A percentile compares a stretch with the other conserved stretches of the same genome.
Conservation (phyloP, 257 asterid species). For the Parsonsia alboflavescens region DNA sequence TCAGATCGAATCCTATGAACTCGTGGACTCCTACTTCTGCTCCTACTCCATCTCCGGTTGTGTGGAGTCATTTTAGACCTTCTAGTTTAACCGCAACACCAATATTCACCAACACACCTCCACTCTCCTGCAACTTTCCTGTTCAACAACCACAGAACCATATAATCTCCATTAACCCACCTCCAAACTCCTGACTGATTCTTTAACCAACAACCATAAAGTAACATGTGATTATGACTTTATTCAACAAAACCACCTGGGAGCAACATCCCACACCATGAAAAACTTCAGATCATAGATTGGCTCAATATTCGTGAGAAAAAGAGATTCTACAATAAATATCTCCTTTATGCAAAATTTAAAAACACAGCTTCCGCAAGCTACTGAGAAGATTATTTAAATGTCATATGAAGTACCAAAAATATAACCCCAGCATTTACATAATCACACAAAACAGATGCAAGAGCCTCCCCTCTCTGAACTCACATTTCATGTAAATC, state of each 20-base stretch:
- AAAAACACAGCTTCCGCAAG: neutral
- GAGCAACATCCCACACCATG: slow-evolving; percentile 3
- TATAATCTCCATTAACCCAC: slow-evolving; percentile 17
- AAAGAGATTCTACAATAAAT: neutral
- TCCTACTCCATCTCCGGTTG: slow-evolving; percentile 22
- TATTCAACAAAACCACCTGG: neutral
- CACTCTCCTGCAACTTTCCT: slow-evolving; percentile 12
- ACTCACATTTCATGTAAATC: neutral
- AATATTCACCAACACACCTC: slow-evolving; percentile 4
- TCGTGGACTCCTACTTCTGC: slow-evolving; percentile 24
- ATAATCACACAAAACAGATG: slow-evolving; percentile 1
- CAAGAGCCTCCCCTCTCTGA: neutral
- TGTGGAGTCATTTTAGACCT: slow-evolving; percentile 18
- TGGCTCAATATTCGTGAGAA: neutral
- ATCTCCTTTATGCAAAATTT: neutral
- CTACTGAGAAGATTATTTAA: neutral
- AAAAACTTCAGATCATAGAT: neutral
- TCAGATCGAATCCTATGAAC: slow-evolving; percentile 20
- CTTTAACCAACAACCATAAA: slow-evolving; percentile 14
- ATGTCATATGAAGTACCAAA: neutral
- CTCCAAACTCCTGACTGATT: slow-evolving; percentile 7
- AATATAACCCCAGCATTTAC: neutral
- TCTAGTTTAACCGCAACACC: slow-evolving; percentile 1
- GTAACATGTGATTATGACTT: neutral
- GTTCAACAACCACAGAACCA: slow-evolving; percentile 17